Evolutionary conservation across 116 monocot genomes (phyloP), one percentile per base, ranked within the genome.

Genomic region (Phalaenopsis hybrid): DNA sequence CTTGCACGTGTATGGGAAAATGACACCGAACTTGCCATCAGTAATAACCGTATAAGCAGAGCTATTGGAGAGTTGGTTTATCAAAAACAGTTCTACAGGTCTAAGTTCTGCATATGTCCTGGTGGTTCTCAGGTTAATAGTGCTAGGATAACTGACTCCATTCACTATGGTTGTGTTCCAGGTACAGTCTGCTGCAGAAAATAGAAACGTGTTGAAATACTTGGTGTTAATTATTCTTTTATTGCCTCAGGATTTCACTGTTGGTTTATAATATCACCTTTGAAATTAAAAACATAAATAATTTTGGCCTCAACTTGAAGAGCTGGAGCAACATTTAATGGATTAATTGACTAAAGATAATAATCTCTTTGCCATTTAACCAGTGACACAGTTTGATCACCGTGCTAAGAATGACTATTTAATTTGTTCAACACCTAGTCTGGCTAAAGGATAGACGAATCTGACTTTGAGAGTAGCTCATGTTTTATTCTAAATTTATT

Each of bases 121-220:
- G 98, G 95, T 90, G 98, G 98, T 20, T 98, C 98, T 55, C 98
- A 98, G 81, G 98, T 98, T 50, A 98, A 98, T 74, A 98, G 98
- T 85, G 98, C 98, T 52, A 86, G 98, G 10, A 92, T 98, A 83
- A 77, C 90, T 49, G 98, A 98, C 76, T 95, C 98, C 65, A 98
- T 95, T 88, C 98, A 98, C 76, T 98, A 98, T 85, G 93, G 88
- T 75, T 95, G 98, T 81, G 80, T 98, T 80, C 98, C 95, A 75
- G 98, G 95, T 98, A 77, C 82, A 31, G 13, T 72, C 37, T 34
- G 0, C 72, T 41, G 72, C 72, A 16, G 5, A 37, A 72, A 13
- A 37, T 37, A 72, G 37, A 72, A 37, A 13, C 28, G 16, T 72
- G 6, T 72, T 72, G 33, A 72, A 23, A 5, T 72, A 34, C 13